Percentiles rank a stretch among this genome's conserved stretches.
Evolutionary conservation across 2,329 filamentous ascomycete species (phyloP).

Genomic region (Atkinsonella hypoxylon): DNA sequence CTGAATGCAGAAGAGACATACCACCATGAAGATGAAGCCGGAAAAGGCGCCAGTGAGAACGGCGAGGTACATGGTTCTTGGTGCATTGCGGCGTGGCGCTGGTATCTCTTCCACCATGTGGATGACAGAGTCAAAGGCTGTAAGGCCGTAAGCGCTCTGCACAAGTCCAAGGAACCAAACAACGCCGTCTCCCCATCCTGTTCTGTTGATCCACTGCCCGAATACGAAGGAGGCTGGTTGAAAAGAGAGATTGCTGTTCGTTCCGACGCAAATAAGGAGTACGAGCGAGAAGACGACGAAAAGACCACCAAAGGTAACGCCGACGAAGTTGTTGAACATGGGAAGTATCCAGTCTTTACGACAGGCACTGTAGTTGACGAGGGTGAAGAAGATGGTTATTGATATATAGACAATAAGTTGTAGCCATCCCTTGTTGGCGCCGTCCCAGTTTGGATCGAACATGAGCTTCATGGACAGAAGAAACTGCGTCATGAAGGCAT

Average conservation of each 20-base stretch:
- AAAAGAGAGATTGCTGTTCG: slow-evolving; percentile 29
- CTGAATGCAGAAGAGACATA: slow-evolving; percentile 39
- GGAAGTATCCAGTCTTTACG: slow-evolving; percentile 28
- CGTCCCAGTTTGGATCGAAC: slow-evolving; percentile 35
- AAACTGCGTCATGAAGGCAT: slow-evolving; percentile 47
- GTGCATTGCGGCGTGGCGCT: slow-evolving; percentile 35
- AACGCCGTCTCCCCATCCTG: slow-evolving; percentile 41
- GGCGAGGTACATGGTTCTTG: slow-evolving; percentile 39
- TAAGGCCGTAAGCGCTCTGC: slow-evolving; percentile 42
- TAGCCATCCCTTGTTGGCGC: slow-evolving; percentile 35
- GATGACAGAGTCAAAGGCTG: slow-evolving; percentile 46
- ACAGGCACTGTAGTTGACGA: slow-evolving; percentile 39
- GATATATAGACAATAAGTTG: slow-evolving; percentile 43
- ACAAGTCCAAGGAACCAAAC: slow-evolving; percentile 47
- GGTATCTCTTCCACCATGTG: slow-evolving; percentile 48
- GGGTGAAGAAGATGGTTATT: slow-evolving; percentile 33
- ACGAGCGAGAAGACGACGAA: slow-evolving; percentile 40
- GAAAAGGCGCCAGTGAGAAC: slow-evolving; percentile 36
- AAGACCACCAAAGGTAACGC: slow-evolving; percentile 36
- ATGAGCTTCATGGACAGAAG: slow-evolving; percentile 44
- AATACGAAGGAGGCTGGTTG: slow-evolving; percentile 41
- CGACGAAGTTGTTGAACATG: slow-evolving; percentile 44
- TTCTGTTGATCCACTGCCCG: slow-evolving; percentile 31
- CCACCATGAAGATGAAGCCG: slow-evolving; percentile 39
- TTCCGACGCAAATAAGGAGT: slow-evolving; percentile 39